Evolutionary conservation across 2,329 filamentous ascomycete genomes (phyloP).

Genomic region (Phialocephala subalpina): DNA sequence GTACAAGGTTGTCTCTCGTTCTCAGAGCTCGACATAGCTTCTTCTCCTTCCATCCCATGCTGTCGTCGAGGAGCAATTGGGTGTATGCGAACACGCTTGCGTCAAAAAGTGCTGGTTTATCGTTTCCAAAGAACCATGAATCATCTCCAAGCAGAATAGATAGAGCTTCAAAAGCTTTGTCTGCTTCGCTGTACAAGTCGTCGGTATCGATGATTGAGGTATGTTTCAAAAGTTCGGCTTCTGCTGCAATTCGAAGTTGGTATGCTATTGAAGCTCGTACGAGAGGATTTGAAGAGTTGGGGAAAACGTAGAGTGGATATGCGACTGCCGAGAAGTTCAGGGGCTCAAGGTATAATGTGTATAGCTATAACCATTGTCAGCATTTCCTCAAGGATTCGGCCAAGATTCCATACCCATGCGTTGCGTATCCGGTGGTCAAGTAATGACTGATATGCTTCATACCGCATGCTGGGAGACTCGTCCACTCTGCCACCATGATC

Average conservation of each 20-base stretch:
- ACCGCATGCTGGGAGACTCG: conserved; percentile 54
- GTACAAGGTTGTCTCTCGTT: conserved; percentile 67
- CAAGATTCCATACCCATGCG: conserved; percentile 72
- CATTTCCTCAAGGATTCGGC: neutral
- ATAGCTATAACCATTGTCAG: conserved; percentile 61
- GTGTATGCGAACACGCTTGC: conserved; percentile 91
- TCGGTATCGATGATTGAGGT: conserved; percentile 63
- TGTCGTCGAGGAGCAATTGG: conserved; percentile 75
- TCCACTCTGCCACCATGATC: conserved; percentile 55
- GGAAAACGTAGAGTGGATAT: conserved; percentile 74
- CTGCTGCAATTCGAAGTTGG: conserved; percentile 77
- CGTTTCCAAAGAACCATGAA: conserved; percentile 65
- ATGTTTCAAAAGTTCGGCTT: conserved; percentile 74
- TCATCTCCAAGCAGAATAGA: conserved; percentile 64
- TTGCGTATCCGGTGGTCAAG: conserved; percentile 80
- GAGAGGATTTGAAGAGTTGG: conserved; percentile 64
- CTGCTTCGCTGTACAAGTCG: conserved; percentile 66
- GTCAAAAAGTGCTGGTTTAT: conserved; percentile 78
- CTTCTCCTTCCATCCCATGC: conserved; percentile 65
- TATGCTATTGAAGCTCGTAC: conserved; percentile 70
- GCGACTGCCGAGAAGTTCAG: conserved; percentile 73
- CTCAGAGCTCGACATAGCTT: conserved; percentile 64
- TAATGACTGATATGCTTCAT: conserved; percentile 81
- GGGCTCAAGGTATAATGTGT: conserved; percentile 80
- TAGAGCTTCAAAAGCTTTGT: conserved; percentile 68